These are phyloP conservation scores for Dactylellina sp. DNA, from an alignment of 2,329 filamentous ascomycete species.

Conservation along the genomic window DNA sequence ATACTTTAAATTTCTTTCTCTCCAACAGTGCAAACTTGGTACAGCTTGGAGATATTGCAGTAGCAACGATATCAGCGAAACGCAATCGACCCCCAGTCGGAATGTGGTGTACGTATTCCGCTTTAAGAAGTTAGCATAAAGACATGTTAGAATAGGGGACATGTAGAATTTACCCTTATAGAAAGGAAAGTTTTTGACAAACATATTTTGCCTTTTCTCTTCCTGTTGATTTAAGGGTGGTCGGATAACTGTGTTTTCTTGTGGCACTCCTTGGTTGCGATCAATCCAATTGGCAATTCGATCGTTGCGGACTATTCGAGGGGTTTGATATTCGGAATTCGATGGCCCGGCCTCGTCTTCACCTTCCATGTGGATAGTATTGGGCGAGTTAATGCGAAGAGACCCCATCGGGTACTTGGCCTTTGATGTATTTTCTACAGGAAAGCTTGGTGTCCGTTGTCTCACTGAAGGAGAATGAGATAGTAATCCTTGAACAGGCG, in stretches of 20 bases:
- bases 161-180: constrained; percentile 37
- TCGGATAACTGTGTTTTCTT: constrained; percentile 52
- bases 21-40: constrained; percentile 51
- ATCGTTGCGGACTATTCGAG: constrained; percentile 36
- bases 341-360: constrained; percentile 48
- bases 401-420: constrained; percentile 35
- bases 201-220: constrained; percentile 48
- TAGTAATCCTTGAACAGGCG: constrained; percentile 37
- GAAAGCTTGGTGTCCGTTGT: constrained; percentile 42
- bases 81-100: constrained; percentile 39
- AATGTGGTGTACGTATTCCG: constrained; percentile 56
- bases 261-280: constrained; percentile 45
- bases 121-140: constrained; percentile 28
- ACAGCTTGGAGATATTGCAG: constrained; percentile 50
- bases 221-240: constrained; percentile 48
- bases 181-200: constrained; percentile 55
- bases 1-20: constrained; percentile 55
- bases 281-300: constrained; percentile 54
- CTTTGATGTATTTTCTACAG: constrained; percentile 23
- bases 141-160: not conserved
- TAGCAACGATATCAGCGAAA: constrained; percentile 54
- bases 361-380: constrained; percentile 24
- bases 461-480: constrained; percentile 30
- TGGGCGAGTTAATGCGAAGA: constrained; percentile 42
- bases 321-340: constrained; percentile 26